A percentile compares a stretch with the other conserved stretches of the same genome.
Evolutionary conservation across 371 early-diverging fungal species (phyloP).

Genomic region (Smittium mucronatum): DNA sequence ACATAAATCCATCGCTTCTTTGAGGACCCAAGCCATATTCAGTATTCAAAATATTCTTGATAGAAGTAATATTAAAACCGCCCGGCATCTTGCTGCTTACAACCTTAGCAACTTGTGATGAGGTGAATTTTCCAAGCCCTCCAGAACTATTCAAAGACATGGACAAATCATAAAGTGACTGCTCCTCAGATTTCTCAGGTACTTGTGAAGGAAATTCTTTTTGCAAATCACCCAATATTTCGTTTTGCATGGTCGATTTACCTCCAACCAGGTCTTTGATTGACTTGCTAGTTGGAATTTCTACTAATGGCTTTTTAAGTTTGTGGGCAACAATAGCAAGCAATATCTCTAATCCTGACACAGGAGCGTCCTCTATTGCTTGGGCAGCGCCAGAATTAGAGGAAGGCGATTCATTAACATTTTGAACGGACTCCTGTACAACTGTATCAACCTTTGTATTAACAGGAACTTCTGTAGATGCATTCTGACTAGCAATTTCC

Average conservation of each 20-base stretch:
- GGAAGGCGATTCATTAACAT: conserved; percentile 22
- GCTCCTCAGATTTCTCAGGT: conserved; percentile 88
- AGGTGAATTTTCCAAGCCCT: conserved; percentile 73
- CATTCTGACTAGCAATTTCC: conserved; percentile 31
- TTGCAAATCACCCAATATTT: conserved; percentile 89
- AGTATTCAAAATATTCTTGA: conserved; percentile 53
- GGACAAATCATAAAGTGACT: conserved; percentile 72
- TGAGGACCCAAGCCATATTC: conserved; percentile 77
- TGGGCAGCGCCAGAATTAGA: conserved; percentile 62
- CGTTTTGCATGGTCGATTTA: conserved; percentile 92
- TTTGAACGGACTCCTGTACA: conserved; percentile 26
- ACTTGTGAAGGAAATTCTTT: conserved; percentile 77
- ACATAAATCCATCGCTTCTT: conserved; percentile 66
- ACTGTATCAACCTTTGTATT: conserved; percentile 37
- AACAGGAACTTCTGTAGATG: conserved; percentile 35
- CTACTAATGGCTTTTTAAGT: conserved; percentile 67
- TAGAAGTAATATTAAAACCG: conserved; percentile 70
- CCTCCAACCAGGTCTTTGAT: conserved; percentile 92
- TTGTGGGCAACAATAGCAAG: conserved; percentile 80
- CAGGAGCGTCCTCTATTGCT: conserved; percentile 48
- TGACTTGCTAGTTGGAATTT: conserved; percentile 60
- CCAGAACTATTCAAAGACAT: conserved; percentile 49
- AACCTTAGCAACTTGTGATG: conserved; percentile 64
- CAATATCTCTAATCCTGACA: conserved; percentile 64
- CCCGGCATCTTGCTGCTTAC: conserved; percentile 87